A percentile compares a stretch with the other conserved stretches of the same genome.
Conservation (phyloP, 371 early-diverging fungal species). For the Mortierella sp. region DNA sequence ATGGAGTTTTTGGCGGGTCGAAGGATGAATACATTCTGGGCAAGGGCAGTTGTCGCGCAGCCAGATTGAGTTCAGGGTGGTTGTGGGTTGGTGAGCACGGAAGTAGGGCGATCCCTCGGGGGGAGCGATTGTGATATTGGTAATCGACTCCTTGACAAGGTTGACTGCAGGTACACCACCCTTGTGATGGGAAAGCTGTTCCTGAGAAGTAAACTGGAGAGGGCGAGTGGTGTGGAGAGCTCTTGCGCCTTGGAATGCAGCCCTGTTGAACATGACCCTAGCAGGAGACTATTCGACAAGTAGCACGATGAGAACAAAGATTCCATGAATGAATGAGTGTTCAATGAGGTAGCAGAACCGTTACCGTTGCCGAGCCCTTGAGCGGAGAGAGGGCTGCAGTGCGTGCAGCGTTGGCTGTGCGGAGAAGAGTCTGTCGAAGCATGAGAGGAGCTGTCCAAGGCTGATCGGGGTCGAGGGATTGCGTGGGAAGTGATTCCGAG, state of each 20-base stretch:
- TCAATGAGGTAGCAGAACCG: too few species aligned
- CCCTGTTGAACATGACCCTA: not conserved
- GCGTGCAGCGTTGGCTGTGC: slow-evolving; percentile 12
- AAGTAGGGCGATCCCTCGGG: slow-evolving; percentile 25
- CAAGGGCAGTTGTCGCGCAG: slow-evolving; percentile 88
- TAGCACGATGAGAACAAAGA: not conserved
- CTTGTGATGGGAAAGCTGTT: not conserved
- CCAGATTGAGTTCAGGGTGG: slow-evolving; percentile 63
- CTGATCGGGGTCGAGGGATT: not conserved
- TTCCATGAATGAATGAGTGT: too few species aligned
- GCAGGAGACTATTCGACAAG: not conserved
- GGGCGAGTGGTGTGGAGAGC: slow-evolving; percentile 15
- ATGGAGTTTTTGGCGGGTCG: slow-evolving; percentile 83
- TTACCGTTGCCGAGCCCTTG: too few species aligned
- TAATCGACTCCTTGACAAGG: slow-evolving; percentile 3
- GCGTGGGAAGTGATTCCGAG: not conserved
- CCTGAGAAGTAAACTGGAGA: not conserved
- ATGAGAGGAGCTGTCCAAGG: slow-evolving; percentile 4
- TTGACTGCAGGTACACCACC: slow-evolving; percentile 16
- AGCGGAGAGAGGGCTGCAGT: slow-evolving; percentile 2
- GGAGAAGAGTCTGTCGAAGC: slow-evolving; percentile 27
- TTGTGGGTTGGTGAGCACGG: slow-evolving; percentile 29
- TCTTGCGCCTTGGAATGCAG: slow-evolving; percentile 8
- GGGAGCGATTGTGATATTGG: slow-evolving; percentile 15
- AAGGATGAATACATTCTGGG: slow-evolving; percentile 76